phyloP scores from a whole-genome alignment of 257 asterid genomes.

The Euphrasia confusa region DNA sequence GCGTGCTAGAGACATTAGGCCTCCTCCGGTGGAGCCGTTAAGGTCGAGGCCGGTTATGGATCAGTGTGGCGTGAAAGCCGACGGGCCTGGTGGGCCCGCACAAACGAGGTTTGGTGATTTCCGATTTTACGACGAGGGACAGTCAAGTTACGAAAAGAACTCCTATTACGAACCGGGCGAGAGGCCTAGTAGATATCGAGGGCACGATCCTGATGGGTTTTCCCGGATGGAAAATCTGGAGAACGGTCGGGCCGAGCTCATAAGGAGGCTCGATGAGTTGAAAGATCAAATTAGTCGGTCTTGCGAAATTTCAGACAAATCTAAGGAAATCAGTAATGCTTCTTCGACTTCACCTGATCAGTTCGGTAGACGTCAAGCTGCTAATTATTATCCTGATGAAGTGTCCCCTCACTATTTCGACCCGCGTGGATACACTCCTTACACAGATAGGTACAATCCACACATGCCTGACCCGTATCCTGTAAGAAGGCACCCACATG shows the following conservation, averaged over 20 bases:
- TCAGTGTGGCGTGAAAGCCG: slow-evolving; percentile 33
- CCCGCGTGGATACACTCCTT: slow-evolving; percentile 36
- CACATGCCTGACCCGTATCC: slow-evolving; percentile 42
- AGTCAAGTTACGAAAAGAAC: slow-evolving; percentile 43
- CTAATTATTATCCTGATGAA: slow-evolving; percentile 22
- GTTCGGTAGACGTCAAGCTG: slow-evolving; percentile 34
- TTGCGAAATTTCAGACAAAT: slow-evolving; percentile 50
- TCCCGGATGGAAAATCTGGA: slow-evolving; percentile 57
- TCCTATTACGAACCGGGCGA: slow-evolving; percentile 46
- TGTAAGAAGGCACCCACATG: slow-evolving; percentile 39
- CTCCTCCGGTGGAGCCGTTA: slow-evolving; percentile 32
- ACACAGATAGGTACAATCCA: slow-evolving; percentile 37
- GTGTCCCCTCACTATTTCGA: slow-evolving; percentile 39
- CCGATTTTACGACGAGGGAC: slow-evolving; percentile 51
- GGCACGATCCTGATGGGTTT: slow-evolving; percentile 41
- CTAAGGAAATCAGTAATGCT: slow-evolving; percentile 32
- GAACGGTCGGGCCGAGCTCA: slow-evolving; percentile 68
- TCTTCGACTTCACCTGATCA: slow-evolving; percentile 42
- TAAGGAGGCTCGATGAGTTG: slow-evolving; percentile 74
- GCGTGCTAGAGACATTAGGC: slow-evolving; percentile 36
- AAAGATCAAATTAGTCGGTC: slow-evolving; percentile 64
- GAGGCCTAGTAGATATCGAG: slow-evolving; percentile 29
- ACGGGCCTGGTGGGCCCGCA: slow-evolving; percentile 28
- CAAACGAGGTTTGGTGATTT: slow-evolving; percentile 39
- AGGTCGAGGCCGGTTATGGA: slow-evolving; percentile 44